Evolutionary conservation across 148 eudicot genomes (phyloP), one percentile per base, ranked within the genome.

Genomic region (Spergularia bocconei): DNA sequence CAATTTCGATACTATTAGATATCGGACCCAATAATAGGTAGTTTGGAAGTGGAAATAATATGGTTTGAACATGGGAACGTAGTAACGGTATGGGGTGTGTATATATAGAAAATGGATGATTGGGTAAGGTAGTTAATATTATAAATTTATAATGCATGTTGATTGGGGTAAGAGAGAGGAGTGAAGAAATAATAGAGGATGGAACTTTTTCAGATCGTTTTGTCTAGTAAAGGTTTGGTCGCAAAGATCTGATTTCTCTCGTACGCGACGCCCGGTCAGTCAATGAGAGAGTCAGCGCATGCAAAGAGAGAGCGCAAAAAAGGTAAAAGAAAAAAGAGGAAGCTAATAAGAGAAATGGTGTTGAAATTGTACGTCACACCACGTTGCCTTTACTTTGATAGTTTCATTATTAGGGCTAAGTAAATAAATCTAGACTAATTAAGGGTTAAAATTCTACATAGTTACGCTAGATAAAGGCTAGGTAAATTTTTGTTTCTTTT

Each of bases 241-340:
- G 33, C 21, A 23, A 19, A 17, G 48, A 44, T 44, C 48, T 44
- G 48, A 59, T 11, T 10, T 59, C 29, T 19, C 29, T 19, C 25
- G 19, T 6, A 59, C 19, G 63, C 11, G 33, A 59, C 63, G 63
- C 13, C 29, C 29, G 12, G 63, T 59, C 63, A 59, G 63, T 19
- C 25, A 59, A 44, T 44, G 48, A 19, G 54, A 47, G n/a, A 69
- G 70, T 77, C 69, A 70, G 80, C 75, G 80, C 80, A 77, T 77
- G 80, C 80, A 61, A 57, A 20, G 29, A 44, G 53, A 62, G 48
- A 17, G 20, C 14, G 61, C 8, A 14, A 44, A 44, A 44, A 6
- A 5, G 48, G 7, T 44, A 44, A 44, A 44, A 44, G 2, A 7
- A 41, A 41, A 44, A 44, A 5, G 2, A 29, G 36, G 36, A 29